Base-by-base conservation (phyloP, 345 rosid genomes). In the Eucalyptus erythrocorys region DNA sequence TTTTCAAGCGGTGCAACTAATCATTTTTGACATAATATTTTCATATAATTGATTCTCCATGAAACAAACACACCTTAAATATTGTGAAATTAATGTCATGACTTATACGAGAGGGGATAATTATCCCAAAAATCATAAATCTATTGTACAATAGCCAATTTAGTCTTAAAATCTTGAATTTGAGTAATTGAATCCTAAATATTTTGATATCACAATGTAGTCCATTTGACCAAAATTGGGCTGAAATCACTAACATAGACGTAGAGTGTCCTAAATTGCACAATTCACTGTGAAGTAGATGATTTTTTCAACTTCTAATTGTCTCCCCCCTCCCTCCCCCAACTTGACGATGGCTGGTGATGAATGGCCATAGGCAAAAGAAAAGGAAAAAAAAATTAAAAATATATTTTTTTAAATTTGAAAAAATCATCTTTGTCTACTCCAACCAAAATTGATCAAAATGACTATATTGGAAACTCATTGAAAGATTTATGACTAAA, bases 291-390 rank as follows among this genome's bases (percentile, higher is more conserved):
- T 55, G 30, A 22, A 4, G 61, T 55, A 55, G 61, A 55, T 55
- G 6, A 55, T 24, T 55, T 55, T 55, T 55, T 0, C 13, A 24
- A 2, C 27, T 55, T 55, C 30, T 24, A 55, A 24, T 55, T 24
- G 27, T 55, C 30, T 24, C 30, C 13, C 2, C 57, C 10, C 26
- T 1, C 1, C 2, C 1, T 3, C 4, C 5, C 55, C 1, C 9
- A 55, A 22, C 61, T 24, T 22, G 27, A 24, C 1, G 0, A 55
- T 55, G 13, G 30, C 27, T 4, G 12, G 57, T 51, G 10, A 51
- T 55, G 61, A 24, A 55, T 22, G 61, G 61, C 30, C 61, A 55
- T 24, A 55, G 27, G 30, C 3, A 1, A 55, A 55, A 55, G 3
- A 55, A 55, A 55, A 55, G 61, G 12, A 55, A 55, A 55, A 55